Percentiles rank a stretch among this genome's conserved stretches.
phyloP scores from a whole-genome alignment of 75 land plant species.

The Ceratopteris richardii region DNA sequence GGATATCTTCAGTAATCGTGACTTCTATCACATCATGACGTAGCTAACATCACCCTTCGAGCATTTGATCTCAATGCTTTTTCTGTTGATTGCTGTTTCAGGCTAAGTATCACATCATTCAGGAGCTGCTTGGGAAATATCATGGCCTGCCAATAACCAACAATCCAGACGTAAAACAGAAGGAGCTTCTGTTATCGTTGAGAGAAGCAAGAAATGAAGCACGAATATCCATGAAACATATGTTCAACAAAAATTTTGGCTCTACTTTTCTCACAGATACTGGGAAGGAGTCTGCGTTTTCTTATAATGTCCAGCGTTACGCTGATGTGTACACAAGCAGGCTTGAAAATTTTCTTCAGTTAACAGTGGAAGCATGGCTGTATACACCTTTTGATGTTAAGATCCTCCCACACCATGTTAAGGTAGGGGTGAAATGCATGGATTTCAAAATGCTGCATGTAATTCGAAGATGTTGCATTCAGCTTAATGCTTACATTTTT shows the following conservation, averaged over 20 bases:
- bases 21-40: too few species aligned
- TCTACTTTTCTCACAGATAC: constrained; percentile 95
- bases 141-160: constrained; percentile 37
- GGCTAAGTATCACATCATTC: constrained; percentile 87
- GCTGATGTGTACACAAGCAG: constrained; percentile 98
- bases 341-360: constrained; percentile 68
- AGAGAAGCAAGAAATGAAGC: constrained; percentile 62
- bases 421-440: too few species aligned
- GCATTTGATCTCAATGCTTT: too few species aligned
- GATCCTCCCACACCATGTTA: constrained; percentile 95
- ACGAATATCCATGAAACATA: constrained; percentile 52
- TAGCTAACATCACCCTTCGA: too few species aligned
- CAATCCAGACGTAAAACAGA: constrained; percentile 34
- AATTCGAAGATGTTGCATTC: too few species aligned
- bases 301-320: constrained; percentile 91
- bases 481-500: too few species aligned
- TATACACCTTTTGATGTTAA: constrained; percentile 85
- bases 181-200: constrained; percentile 41
- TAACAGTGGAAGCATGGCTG: constrained; percentile 81
- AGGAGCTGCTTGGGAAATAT: constrained; percentile 79
- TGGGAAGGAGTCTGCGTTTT: constrained; percentile 94
- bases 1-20: too few species aligned
- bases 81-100: too few species aligned
- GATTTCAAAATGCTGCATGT: too few species aligned
- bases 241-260: constrained; percentile 92